Conservation (phyloP, 306 rosid species). For the Cucumis melo region DNA sequence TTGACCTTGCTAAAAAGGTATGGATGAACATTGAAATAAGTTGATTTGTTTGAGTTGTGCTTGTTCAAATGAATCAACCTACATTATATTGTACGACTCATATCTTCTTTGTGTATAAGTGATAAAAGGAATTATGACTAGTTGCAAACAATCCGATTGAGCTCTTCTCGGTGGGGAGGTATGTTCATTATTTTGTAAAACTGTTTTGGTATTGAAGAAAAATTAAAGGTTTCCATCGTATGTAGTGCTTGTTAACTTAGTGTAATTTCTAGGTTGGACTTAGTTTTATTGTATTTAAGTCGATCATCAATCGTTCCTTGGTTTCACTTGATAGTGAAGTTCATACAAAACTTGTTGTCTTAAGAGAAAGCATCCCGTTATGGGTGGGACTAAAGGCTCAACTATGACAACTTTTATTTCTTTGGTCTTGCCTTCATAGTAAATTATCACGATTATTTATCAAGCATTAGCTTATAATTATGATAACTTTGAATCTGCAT, state of each 20-base stretch:
- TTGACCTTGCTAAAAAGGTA: constrained; percentile 89
- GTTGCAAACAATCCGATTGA: constrained; percentile 84
- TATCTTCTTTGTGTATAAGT: constrained; percentile 29
- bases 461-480: neutral
- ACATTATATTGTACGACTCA: neutral
- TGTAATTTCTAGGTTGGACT: neutral
- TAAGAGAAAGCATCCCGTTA: too few species aligned
- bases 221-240: neutral
- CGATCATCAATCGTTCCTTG: neutral
- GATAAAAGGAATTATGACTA: constrained; percentile 75
- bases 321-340: neutral
- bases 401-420: neutral
- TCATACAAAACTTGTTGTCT: neutral
- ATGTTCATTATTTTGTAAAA: constrained; percentile 1
- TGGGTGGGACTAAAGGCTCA: neutral
- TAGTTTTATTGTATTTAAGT: neutral
- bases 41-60: neutral
- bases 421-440: neutral
- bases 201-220: neutral
- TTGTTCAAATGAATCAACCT: neutral
- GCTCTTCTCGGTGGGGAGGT: constrained; percentile 95
- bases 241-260: neutral
- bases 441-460: neutral
- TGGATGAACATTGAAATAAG: neutral
- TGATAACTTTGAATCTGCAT: neutral